phyloP scores from a whole-genome alignment of 2,329 filamentous ascomycete species.

The Talaromyces funiculosus region DNA sequence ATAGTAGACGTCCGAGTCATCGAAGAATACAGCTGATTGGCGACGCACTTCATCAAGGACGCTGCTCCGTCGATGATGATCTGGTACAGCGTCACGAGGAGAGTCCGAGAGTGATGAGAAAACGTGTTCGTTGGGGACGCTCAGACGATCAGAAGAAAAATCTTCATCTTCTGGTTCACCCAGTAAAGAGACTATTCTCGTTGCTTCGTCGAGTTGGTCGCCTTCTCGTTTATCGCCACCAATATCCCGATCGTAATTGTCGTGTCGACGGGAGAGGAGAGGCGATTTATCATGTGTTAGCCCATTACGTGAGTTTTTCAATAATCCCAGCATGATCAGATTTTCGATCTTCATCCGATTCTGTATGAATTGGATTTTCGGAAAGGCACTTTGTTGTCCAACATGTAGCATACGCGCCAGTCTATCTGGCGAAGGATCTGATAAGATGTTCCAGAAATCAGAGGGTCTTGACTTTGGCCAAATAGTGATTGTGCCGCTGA shows the following conservation, averaged over 20 bases:
- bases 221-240: background rate
- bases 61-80: conserved; percentile 21
- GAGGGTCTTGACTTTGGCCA: conserved; percentile 77
- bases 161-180: background rate
- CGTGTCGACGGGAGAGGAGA: conserved; percentile 26
- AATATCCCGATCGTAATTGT: background rate
- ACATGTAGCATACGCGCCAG: conserved; percentile 84
- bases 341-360: conserved; percentile 83
- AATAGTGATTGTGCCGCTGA: conserved; percentile 90
- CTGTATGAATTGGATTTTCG: conserved; percentile 82
- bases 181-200: conserved; percentile 2
- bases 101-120: background rate
- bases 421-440: conserved; percentile 69
- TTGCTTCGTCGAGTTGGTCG: conserved; percentile 6
- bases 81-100: background rate
- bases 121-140: background rate
- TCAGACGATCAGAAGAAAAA: background rate
- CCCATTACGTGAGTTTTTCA: conserved; percentile 22
- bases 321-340: conserved; percentile 53
- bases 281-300: conserved; percentile 18
- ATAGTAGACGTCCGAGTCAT: conserved; percentile 33
- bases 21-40: conserved; percentile 45
- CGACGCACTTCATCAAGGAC: conserved; percentile 42
- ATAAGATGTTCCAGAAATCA: conserved; percentile 81
- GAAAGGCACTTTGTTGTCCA: conserved; percentile 82